Conservation (phyloP, 345 rosid species). For the Erucastrum elatum region DNA sequence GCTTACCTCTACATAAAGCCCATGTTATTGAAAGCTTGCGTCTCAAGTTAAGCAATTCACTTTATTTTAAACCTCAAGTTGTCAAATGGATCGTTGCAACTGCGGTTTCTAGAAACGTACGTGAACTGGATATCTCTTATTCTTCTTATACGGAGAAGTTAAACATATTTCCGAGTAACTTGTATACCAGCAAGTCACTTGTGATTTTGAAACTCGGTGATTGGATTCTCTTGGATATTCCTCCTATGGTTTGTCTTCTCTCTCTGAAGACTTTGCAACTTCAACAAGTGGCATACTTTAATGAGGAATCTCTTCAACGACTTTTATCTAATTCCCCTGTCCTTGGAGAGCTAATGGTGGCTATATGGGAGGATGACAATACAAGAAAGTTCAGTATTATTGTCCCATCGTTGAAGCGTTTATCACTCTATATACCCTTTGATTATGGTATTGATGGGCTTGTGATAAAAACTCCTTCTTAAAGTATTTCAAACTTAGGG, state of each 20-base stretch:
- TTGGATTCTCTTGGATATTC: neutral
- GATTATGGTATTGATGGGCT: neutral
- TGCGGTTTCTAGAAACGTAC: neutral
- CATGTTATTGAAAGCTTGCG: neutral
- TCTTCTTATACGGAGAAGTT: neutral
- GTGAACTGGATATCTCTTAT: neutral
- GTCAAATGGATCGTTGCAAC: neutral
- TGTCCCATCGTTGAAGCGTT: neutral
- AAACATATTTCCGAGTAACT: neutral
- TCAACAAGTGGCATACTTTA: neutral
- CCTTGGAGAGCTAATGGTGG: neutral
- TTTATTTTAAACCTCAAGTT: neutral
- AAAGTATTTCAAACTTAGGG: neutral
- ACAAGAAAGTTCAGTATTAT: neutral
- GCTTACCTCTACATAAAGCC: neutral
- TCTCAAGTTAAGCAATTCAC: neutral
- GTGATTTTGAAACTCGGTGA: neutral
- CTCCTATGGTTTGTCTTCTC: neutral
- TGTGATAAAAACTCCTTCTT: constrained; percentile 2
- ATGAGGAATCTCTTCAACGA: neutral
- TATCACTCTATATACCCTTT: constrained; percentile 6
- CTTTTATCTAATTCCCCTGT: neutral
- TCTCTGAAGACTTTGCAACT: constrained; percentile 7
- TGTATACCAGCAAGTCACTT: neutral
- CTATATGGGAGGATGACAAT: neutral